These are phyloP conservation scores for Carallia brachiata DNA, from an alignment of 345 rosid genomes.

Conservation along the genomic window DNA sequence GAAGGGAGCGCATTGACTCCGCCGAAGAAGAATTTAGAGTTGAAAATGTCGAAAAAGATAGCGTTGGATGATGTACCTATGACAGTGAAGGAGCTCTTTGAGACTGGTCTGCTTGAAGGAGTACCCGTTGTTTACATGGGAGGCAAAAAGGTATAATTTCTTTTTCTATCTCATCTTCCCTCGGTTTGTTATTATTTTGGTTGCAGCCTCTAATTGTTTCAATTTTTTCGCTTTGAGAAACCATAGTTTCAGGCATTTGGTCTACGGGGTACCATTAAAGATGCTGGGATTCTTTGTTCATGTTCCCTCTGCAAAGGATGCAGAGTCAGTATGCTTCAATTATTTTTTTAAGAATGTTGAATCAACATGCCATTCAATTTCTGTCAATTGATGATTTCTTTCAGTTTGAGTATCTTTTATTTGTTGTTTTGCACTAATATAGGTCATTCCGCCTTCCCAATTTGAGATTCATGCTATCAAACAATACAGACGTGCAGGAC, in stretches of 20 bases:
- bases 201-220: background rate
- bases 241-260: conserved; percentile 70
- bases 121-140: conserved; percentile 89
- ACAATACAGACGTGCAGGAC: conserved; percentile 90
- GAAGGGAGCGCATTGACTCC: conserved; percentile 49
- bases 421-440: conserved; percentile 21
- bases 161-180: background rate
- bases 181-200: background rate
- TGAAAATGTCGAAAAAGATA: conserved; percentile 56
- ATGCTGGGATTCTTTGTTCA: conserved; percentile 88
- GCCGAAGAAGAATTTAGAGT: conserved; percentile 48
- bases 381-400: conserved; percentile 17
- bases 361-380: conserved; percentile 24
- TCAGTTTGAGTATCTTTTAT: conserved; percentile 13
- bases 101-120: conserved; percentile 88
- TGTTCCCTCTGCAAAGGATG: conserved; percentile 79
- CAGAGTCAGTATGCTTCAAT: conserved; percentile 48
- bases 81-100: conserved; percentile 94
- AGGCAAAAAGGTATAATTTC: conserved; percentile 56
- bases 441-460: conserved; percentile 95
- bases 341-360: conserved; percentile 10
- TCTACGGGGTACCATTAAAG: conserved; percentile 81
- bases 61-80: conserved; percentile 52
- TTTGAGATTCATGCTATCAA: conserved; percentile 98
- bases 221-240: background rate